phyloP scores from a whole-genome alignment of 2,329 filamentous ascomycete genomes.

The Pleomassaria siparia region DNA sequence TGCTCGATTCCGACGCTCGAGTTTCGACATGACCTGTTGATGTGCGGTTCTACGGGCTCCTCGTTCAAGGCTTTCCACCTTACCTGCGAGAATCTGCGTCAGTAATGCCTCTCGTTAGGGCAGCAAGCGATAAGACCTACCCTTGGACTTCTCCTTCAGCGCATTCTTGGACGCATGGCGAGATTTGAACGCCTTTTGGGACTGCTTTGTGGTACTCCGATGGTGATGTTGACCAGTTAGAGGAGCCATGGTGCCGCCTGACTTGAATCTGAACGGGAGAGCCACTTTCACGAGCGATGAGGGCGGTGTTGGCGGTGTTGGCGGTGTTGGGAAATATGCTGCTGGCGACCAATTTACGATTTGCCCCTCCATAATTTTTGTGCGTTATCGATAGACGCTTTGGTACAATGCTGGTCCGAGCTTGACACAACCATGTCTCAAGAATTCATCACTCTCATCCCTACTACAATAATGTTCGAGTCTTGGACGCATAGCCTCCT shows the following conservation, averaged over 20 bases:
- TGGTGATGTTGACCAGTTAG: slow-evolving; percentile 74
- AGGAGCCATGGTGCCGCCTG: slow-evolving; percentile 72
- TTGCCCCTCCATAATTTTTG: no score
- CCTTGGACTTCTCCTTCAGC: slow-evolving; percentile 82
- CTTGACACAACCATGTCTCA: no score
- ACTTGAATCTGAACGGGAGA: slow-evolving; percentile 82
- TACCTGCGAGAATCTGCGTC: slow-evolving; percentile 58
- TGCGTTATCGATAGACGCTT: no score
- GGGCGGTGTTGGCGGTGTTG: neutral
- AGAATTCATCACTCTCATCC: no score
- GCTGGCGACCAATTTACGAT: no score
- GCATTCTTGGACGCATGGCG: slow-evolving; percentile 86
- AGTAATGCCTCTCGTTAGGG: slow-evolving; percentile 5
- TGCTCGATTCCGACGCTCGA: slow-evolving; percentile 91
- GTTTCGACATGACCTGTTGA: slow-evolving; percentile 96
- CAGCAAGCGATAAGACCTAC: slow-evolving; percentile 45
- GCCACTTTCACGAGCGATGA: slow-evolving; percentile 31
- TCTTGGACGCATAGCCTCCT: no score
- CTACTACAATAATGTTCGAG: no score
- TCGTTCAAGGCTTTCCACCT: slow-evolving; percentile 70
- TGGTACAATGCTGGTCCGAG: no score
- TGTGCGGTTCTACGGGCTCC: slow-evolving; percentile 83
- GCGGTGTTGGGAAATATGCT: neutral
- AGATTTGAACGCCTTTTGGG: slow-evolving; percentile 90
- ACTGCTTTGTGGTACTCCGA: slow-evolving; percentile 84